Evolutionary conservation across 345 rosid genomes (phyloP).

Genomic region (Gynandropsis gynandra): DNA sequence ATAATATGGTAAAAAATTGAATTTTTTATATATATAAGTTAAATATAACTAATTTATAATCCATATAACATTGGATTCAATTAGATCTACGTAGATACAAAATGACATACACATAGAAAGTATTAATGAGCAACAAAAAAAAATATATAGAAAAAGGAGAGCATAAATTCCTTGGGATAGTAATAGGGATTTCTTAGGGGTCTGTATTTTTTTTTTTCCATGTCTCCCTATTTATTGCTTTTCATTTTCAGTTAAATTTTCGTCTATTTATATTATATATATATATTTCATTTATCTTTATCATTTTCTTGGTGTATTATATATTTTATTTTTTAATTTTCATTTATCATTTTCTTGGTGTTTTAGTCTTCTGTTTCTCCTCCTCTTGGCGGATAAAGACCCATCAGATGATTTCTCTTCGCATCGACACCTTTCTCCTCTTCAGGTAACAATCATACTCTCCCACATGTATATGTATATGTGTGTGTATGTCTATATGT

Average conservation of each 20-base stretch:
- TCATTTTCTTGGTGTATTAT: background rate
- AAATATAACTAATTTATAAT: no score
- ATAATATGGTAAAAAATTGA: no score
- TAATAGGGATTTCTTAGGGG: no score
- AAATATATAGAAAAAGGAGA: no score
- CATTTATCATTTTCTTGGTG: constrained; percentile 19
- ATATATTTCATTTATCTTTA: no score
- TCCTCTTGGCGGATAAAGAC: constrained; percentile 41
- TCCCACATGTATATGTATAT: background rate
- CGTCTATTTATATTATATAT: background rate
- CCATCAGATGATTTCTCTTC: constrained; percentile 33
- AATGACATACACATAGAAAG: no score
- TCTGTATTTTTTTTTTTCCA: no score
- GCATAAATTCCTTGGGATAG: no score
- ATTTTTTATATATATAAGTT: no score
- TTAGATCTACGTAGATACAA: no score
- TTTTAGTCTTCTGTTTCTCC: constrained; percentile 5
- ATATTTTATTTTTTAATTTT: constrained; percentile 4
- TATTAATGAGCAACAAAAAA: no score
- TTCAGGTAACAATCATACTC: constrained; percentile 37
- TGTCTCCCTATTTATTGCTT: constrained; percentile 26
- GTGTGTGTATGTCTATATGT: background rate
- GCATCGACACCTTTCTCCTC: constrained; percentile 39
- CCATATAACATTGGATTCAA: no score
- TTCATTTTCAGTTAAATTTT: constrained; percentile 24